These are phyloP conservation scores for Trifolium pratense DNA, from an alignment of 306 rosid species.

Conservation along the genomic window DNA sequence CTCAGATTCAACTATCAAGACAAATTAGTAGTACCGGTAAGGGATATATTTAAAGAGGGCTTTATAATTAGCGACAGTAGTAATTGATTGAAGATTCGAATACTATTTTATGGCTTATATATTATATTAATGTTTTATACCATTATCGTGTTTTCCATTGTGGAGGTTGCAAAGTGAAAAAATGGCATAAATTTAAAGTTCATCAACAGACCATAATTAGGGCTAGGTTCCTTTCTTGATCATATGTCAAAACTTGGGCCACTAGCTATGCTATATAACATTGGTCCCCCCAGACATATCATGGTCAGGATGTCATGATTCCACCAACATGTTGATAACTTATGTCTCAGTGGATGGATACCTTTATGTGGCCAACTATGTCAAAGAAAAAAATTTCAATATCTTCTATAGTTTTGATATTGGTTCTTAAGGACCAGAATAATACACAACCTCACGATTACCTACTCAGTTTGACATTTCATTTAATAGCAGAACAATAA, in stretches of 20 bases:
- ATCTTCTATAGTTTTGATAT: conserved; percentile 38
- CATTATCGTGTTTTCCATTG: conserved; percentile 41
- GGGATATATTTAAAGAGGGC: not conserved
- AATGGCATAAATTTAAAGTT: conserved; percentile 41
- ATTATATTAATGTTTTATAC: conserved; percentile 21
- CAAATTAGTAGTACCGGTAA: not conserved
- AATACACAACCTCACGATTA: conserved; percentile 1
- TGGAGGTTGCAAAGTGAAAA: conserved; percentile 49
- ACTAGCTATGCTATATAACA: conserved; percentile 55
- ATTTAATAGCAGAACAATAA: not conserved
- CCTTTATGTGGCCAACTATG: conserved; percentile 66
- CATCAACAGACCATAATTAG: conserved; percentile 49
- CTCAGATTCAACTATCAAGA: conserved; percentile 4
- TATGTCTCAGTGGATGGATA: conserved; percentile 65
- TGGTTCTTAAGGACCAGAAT: conserved; percentile 27
- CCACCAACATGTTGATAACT: conserved; percentile 76
- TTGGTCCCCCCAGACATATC: conserved; percentile 82
- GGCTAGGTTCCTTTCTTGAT: conserved; percentile 47
- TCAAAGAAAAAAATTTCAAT: conserved; percentile 44
- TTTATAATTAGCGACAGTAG: not conserved
- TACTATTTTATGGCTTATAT: conserved; percentile 28
- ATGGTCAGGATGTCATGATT: conserved; percentile 62
- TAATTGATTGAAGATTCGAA: conserved; percentile 16
- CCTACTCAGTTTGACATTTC: not conserved
- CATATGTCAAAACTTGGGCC: conserved; percentile 61